These are phyloP conservation scores for Leishmania arabica DNA, from an alignment of 208 protist species.

Conservation along the genomic window DNA sequence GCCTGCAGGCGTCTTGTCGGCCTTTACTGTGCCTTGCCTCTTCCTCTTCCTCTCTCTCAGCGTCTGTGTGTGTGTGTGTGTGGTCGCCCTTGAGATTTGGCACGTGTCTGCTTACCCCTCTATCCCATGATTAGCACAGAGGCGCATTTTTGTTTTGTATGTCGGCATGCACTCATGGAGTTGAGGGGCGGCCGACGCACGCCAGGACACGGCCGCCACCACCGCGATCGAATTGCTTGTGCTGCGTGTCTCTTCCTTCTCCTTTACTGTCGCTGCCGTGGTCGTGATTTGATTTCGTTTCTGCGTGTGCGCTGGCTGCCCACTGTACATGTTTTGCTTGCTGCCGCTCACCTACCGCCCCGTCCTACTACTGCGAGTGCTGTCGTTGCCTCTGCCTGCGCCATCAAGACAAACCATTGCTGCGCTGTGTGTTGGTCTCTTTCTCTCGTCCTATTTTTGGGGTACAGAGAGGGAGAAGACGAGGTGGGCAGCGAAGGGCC, in stretches of 20 bases:
- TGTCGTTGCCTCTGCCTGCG: not conserved
- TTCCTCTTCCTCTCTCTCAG: not conserved
- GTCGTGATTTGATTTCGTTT: constrained; percentile 5
- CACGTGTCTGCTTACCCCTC: not conserved
- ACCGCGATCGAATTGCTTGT: not conserved
- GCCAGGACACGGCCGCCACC: constrained; percentile 3
- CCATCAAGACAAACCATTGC: not conserved
- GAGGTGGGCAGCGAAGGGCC: not conserved
- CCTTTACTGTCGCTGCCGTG: not conserved
- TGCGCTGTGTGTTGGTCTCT: not conserved
- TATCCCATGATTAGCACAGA: not conserved
- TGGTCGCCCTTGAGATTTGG: not conserved
- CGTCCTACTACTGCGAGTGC: not conserved
- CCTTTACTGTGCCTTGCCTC: not conserved
- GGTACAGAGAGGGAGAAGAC: not conserved
- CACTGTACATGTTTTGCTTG: not conserved
- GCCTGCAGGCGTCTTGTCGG: not conserved
- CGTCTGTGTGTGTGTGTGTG: not conserved
- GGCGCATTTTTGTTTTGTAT: constrained; percentile 16
- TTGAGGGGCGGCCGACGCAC: not conserved
- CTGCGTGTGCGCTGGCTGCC: not conserved
- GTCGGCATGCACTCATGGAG: not conserved
- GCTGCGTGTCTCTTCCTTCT: not conserved
- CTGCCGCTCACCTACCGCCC: not conserved
- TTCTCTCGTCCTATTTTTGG: not conserved